These are phyloP conservation scores for Withania somnifera DNA, from an alignment of 305 asterid genomes.

Conservation along the genomic window DNA sequence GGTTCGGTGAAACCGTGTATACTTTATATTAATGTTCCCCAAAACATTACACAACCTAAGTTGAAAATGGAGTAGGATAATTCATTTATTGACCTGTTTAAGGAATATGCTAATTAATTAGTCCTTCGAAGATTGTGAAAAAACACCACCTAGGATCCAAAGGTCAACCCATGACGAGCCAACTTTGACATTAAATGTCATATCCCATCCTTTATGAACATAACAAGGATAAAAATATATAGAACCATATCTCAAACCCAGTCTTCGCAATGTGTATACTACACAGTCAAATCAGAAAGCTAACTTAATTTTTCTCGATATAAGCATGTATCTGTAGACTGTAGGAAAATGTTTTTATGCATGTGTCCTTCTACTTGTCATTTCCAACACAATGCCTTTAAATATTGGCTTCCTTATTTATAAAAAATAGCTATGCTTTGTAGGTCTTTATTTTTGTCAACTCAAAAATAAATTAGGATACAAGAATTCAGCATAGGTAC, in stretches of 20 bases:
- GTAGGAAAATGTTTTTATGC: background rate
- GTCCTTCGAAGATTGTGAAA: background rate
- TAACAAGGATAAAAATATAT: background rate
- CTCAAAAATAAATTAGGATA: background rate
- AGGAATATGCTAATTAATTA: background rate
- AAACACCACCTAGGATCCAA: background rate
- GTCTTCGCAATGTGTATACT: background rate
- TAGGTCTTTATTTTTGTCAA: background rate
- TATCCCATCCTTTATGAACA: background rate
- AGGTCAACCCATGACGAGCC: too few species aligned
- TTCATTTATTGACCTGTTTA: background rate
- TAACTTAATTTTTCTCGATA: background rate
- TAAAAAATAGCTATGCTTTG: background rate
- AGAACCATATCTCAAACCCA: background rate
- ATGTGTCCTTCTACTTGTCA: background rate
- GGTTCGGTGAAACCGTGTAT: background rate
- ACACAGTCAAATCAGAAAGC: background rate
- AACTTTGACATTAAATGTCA: background rate
- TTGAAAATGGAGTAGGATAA: background rate
- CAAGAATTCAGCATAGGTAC: background rate
- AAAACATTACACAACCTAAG: background rate
- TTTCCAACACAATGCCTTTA: background rate
- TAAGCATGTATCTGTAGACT: background rate
- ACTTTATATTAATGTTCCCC: background rate
- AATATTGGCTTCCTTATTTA: background rate